These are phyloP conservation scores for Claviceps humidiphila DNA, from an alignment of 2,329 filamentous ascomycete genomes.

Conservation along the genomic window DNA sequence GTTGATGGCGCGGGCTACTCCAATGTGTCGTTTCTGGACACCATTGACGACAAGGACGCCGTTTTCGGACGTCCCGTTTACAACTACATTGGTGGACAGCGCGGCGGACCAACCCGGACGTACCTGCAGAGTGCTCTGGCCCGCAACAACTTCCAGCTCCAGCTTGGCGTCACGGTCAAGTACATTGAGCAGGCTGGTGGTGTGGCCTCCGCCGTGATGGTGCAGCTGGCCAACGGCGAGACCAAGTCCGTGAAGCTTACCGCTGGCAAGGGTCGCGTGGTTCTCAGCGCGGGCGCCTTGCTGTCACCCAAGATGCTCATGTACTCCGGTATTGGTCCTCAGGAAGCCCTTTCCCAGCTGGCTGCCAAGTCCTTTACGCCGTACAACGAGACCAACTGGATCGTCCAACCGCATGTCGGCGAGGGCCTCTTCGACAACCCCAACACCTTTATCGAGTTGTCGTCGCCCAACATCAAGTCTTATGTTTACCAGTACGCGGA, in stretches of 20 bases:
- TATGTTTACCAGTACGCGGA: slow-evolving; percentile 33
- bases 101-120: slow-evolving; percentile 34
- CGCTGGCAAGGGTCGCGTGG: slow-evolving; percentile 14
- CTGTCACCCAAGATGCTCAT: slow-evolving; percentile 29
- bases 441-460: slow-evolving; percentile 39
- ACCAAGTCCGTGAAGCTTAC: slow-evolving; percentile 18
- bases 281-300: slow-evolving; percentile 27
- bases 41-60: slow-evolving; percentile 29
- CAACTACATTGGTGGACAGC: slow-evolving; percentile 34
- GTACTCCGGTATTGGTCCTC: slow-evolving; percentile 30
- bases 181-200: slow-evolving; percentile 27
- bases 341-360: slow-evolving; percentile 19
- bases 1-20: slow-evolving; percentile 33
- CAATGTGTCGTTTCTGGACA: slow-evolving; percentile 32
- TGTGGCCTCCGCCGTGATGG: slow-evolving; percentile 28
- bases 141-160: slow-evolving; percentile 29
- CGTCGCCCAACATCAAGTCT: slow-evolving; percentile 27
- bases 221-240: slow-evolving; percentile 18
- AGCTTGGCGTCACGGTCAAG: slow-evolving; percentile 28
- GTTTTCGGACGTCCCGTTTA: slow-evolving; percentile 36
- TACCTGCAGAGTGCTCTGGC: slow-evolving; percentile 34
- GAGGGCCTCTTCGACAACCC: slow-evolving; percentile 41
- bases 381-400: slow-evolving; percentile 25
- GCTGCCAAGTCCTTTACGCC: slow-evolving; percentile 8
- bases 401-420: slow-evolving; percentile 35